These are phyloP conservation scores for Yarrowia sp. DNA, from an alignment of 805 yeast species.

Conservation along the genomic window DNA sequence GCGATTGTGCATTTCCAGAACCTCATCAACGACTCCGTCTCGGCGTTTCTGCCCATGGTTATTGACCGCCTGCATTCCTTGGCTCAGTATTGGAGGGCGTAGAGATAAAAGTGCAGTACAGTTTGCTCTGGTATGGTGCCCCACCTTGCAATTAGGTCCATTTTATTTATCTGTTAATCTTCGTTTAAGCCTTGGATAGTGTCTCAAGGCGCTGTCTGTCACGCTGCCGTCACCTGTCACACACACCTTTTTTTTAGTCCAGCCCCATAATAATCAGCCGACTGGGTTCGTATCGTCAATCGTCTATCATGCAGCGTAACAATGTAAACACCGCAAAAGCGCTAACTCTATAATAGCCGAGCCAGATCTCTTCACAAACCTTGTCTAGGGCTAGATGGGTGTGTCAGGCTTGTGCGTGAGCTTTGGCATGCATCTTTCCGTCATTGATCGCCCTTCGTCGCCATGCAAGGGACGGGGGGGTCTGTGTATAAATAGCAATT, in stretches of 20 bases:
- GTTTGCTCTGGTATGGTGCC: no score
- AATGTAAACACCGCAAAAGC: conserved; percentile 13
- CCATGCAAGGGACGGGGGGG: conserved; percentile 8
- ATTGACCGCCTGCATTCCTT: conserved; percentile 93
- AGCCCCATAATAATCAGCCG: not conserved
- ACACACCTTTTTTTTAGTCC: no score
- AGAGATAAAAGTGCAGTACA: conserved; percentile 11
- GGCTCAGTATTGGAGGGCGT: conserved; percentile 98
- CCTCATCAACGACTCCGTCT: conserved; percentile 91
- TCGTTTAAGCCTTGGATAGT: no score
- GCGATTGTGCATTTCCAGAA: conserved; percentile 95
- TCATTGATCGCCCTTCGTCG: conserved; percentile 5
- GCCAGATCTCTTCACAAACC: conserved; percentile 17
- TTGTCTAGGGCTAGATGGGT: not conserved
- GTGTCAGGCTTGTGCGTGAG: conserved; percentile 16
- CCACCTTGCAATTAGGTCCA: no score
- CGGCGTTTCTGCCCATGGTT: conserved; percentile 91
- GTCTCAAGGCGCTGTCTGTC: no score
- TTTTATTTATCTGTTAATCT: not conserved
- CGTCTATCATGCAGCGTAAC: not conserved
- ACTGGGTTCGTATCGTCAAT: conserved; percentile 2
- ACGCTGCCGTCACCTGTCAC: not conserved
- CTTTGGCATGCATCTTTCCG: conserved; percentile 2
- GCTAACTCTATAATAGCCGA: conserved; percentile 17
- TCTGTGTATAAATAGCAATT: no score